Conservation (phyloP, 2,329 filamentous ascomycete genomes). For the Metarhizium guizhouense region DNA sequence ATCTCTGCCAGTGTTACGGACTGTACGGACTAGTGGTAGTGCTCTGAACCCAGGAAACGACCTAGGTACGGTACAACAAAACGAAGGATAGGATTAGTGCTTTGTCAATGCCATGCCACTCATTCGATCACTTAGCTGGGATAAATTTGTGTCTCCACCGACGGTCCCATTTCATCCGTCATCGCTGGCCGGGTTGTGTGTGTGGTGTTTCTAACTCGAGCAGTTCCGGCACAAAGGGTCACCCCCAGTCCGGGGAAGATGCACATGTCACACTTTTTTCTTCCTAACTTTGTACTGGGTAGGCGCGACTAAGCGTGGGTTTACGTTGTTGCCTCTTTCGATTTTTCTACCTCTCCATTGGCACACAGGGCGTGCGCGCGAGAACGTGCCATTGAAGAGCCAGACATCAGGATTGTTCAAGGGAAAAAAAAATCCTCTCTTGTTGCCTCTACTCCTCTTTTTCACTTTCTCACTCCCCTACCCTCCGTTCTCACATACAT, state of each 20-base stretch:
- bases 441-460: constrained; percentile 2
- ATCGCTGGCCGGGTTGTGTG: constrained; percentile 1
- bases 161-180: constrained; percentile 4
- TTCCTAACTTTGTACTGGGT: background rate
- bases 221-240: constrained; percentile 2
- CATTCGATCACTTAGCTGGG: background rate
- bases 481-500: background rate
- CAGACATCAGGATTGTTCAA: background rate
- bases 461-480: constrained; percentile 2
- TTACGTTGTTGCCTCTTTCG: constrained; percentile 2
- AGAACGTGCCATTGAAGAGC: background rate
- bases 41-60: no score
- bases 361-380: constrained; percentile 2
- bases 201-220: background rate
- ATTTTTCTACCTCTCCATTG: constrained; percentile 6
- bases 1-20: background rate
- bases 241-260: constrained; percentile 6
- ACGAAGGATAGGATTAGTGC: background rate
- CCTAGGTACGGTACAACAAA: no score
- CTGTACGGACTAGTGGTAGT: background rate
- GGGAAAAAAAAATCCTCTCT: background rate
- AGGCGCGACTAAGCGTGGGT: constrained; percentile 3
- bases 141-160: constrained; percentile 3
- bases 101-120: background rate
- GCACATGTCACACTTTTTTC: constrained; percentile 7